Evolutionary conservation across 495 filamentous ascomycete genomes (phyloP), one percentile per base, ranked within the genome.

Genomic region (Physcia stellaris): DNA sequence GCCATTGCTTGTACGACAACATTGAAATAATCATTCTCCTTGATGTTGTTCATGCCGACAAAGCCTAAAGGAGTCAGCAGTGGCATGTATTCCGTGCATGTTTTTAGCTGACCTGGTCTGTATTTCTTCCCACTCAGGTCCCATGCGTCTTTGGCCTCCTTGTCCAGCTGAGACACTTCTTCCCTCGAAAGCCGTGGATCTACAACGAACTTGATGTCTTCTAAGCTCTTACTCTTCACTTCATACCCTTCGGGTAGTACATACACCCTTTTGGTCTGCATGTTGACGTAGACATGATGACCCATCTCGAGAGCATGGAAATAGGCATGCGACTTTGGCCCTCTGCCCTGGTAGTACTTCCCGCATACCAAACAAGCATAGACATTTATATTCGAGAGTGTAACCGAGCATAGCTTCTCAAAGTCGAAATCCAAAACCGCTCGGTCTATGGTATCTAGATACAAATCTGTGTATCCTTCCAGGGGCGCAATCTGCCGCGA

Each of bases 31-130:
- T 99, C 90, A 60, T 99, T 99, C 34, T 84, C 85, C 57, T 99
- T 99, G 66, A 99, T 96, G 57, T 99, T 95, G 65, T 99, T 96
- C 79, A 99, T 86, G 43, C 90, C 90, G 45, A 99, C 86, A 55
- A 94, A 99, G 3, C 90, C 79, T 65, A 54, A 12, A 19, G 27
- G 29, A 12, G 27, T 37, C 21, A 37, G 34, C 13, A 37, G 18
- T 4, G 4, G 1, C 30, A 17, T 1, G 13, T 16, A 24, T 44
- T 35, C 15, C 12, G 24, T 3, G 15, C 28, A 35, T 5, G 10
- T 5, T 7, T 3, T 12, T 20, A 18, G 15, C n/a, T n/a, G n/a
- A 75, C 71, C 84, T 45, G 85, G 90, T 45, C 78, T 77, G 57
- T 96, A 99, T 55, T 79, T 77, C 51, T 79, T 80, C 24, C 82